Base-by-base conservation (phyloP, 1,284 basidiomycete genomes). In the Ceratobasidium sp. region DNA sequence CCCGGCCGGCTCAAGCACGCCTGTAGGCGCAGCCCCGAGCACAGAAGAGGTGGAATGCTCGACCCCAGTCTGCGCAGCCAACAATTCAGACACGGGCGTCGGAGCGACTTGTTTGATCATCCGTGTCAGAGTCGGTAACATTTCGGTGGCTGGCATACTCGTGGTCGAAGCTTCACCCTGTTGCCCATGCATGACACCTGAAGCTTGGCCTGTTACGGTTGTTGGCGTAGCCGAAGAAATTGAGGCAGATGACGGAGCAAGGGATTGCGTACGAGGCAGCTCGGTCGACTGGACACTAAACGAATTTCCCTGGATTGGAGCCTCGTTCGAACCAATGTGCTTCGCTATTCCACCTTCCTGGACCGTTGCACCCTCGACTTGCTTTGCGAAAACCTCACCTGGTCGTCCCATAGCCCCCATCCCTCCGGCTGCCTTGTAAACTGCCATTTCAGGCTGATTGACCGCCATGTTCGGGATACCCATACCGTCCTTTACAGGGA, bases 341-440 rank as follows among this genome's bases (percentile, higher is more conserved):
- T 9, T 33, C 58, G 26, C 58, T 9, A 60, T 33, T 28, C 18
- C 49, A 20, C 7, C 49, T 20, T n/a, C n/a, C n/a, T 51, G 7
- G 3, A 12, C 49, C 60, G 18, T 7, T 40, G 7, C 40, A 6
- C 28, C 58, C 3, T 44, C 66, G 13, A 26, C 28, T 9, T 68
- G 42, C 15, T 55, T 55, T 28, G 15, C 67, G 26, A 7, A 42
- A 12, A 56, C 18, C 51, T 56, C 68, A 20, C 44, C 53, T 10
- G 68, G 68, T 18, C 68, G 68, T 56, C 53, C 68, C 68, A 70
- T 70, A n/a, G 51, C 28, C 3, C 68, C 68, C 68, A 58, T 56
- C 51, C 68, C 53, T 40, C 53, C 39, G 15, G 46, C 40, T 3
- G 15, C 49, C 28, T 51, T 68, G 64, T 46, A 46, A 7, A n/a